Percentiles rank a stretch among this genome's conserved stretches.
phyloP scores from a whole-genome alignment of 371 early-diverging fungal species.

The Lichtheimia hyalospora region DNA sequence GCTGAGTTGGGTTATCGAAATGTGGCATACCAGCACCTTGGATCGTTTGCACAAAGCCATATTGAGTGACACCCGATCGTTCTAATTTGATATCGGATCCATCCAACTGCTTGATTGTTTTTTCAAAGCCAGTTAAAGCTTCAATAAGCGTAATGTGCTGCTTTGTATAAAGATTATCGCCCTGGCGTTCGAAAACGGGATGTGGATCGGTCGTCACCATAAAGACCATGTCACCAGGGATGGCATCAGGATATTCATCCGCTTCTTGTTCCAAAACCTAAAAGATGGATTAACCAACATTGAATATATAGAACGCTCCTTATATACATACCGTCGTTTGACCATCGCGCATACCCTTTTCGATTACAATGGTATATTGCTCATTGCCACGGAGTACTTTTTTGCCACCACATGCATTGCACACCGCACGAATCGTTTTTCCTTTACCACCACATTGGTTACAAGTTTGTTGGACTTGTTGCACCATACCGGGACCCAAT shows the following conservation, averaged over 20 bases:
- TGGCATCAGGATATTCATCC: slow-evolving; percentile 88
- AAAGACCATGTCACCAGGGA: slow-evolving; percentile 90
- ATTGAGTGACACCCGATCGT: slow-evolving; percentile 67
- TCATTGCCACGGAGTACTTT: slow-evolving; percentile 86
- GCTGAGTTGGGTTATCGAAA: slow-evolving; percentile 57
- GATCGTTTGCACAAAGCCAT: slow-evolving; percentile 74
- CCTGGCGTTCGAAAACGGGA: slow-evolving; percentile 76
- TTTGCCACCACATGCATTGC: slow-evolving; percentile 82
- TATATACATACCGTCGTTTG: slow-evolving; percentile 60
- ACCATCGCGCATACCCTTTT: slow-evolving; percentile 87
- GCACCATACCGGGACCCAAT: slow-evolving; percentile 91
- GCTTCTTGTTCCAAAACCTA: slow-evolving; percentile 84
- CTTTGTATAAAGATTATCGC: slow-evolving; percentile 80
- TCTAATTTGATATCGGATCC: slow-evolving; percentile 65
- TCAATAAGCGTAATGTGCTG: slow-evolving; percentile 83
- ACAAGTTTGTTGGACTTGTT: slow-evolving; percentile 93
- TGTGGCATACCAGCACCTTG: slow-evolving; percentile 84
- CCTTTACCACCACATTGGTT: slow-evolving; percentile 90
- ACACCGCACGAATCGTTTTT: slow-evolving; percentile 75
- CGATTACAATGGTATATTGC: slow-evolving; percentile 77
- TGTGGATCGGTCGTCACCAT: slow-evolving; percentile 80
- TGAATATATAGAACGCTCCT: background rate
- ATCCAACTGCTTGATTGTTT: slow-evolving; percentile 83
- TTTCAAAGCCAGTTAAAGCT: slow-evolving; percentile 88
- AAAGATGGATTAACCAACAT: background rate